A percentile compares a stretch with the other conserved stretches of the same genome.
Evolutionary conservation across 1,139 yeast genomes (phyloP).

Genomic region (Yamadazyma friedrichii): DNA sequence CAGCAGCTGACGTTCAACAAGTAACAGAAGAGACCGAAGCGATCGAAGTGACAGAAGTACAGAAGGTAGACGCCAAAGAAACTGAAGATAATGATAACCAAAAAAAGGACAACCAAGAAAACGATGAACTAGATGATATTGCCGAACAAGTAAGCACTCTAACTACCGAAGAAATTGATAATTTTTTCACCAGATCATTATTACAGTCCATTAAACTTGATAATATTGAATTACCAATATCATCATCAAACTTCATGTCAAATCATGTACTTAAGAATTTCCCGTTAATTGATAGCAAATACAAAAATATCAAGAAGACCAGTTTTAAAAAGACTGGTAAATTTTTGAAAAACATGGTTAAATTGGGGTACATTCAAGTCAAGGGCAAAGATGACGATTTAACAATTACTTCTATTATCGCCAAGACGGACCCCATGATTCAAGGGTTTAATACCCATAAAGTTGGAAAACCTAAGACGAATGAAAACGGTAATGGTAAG

Average conservation of each 20-base stretch:
- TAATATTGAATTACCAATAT: conserved; percentile 56
- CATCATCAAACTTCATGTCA: conserved; percentile 74
- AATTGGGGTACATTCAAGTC: conserved; percentile 57
- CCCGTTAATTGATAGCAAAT: conserved; percentile 54
- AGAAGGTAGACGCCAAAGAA: conserved; percentile 14
- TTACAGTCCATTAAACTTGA: conserved; percentile 66
- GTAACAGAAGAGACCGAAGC: conserved; percentile 10
- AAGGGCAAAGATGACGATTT: conserved; percentile 81
- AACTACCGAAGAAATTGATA: conserved; percentile 72
- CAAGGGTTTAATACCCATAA: conserved; percentile 65
- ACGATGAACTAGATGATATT: conserved; percentile 6
- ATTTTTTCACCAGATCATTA: conserved; percentile 66
- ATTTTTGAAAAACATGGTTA: conserved; percentile 82
- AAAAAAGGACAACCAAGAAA: not conserved
- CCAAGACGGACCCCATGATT: conserved; percentile 45
- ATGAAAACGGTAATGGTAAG: conserved; percentile 16
- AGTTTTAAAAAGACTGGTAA: conserved; percentile 90
- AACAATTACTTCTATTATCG: conserved; percentile 50
- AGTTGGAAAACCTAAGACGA: conserved; percentile 27
- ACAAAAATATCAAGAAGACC: conserved; percentile 72
- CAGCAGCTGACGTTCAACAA: conserved; percentile 7
- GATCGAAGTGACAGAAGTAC: conserved; percentile 6
- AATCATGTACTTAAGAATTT: conserved; percentile 66
- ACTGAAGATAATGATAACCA: conserved; percentile 8
- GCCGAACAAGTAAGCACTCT: conserved; percentile 22